Evolutionary conservation across 1,284 basidiomycete species (phyloP), one percentile per base, ranked within the genome.

Genomic region (Leccinum glutinopallens): DNA sequence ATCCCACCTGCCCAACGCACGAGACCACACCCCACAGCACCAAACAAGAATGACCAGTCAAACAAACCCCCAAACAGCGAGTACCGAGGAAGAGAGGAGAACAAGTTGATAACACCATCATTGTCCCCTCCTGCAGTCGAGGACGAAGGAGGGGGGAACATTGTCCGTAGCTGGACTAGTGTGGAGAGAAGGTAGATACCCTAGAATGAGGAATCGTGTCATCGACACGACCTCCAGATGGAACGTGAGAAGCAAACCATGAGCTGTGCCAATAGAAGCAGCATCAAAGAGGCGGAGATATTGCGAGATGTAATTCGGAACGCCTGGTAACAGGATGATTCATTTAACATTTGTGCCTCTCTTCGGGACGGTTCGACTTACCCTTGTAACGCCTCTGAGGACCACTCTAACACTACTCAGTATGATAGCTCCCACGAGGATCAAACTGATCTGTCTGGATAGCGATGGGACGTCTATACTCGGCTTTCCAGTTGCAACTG

Each of bases 151-250:
- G 79, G 87, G 4, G 90, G 91, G 73, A 92, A 92, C 6, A 88
- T 87, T 19, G 87, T 87, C 54, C 91, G 88, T 51, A 93, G 79
- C 74, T 93, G 91, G 17, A 92, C 86, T 58, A 92, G 79, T 0
- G 90, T 93, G 2, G 90, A 87, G 29, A 93, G 83, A 46, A 92
- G 83, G 71, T 92, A 93, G 62, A 90, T 90, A 15, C 88, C 89
- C 91, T 92, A 60, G 58, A 70, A 64, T 4, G 32, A 56, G 61
- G 59, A 49, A 39, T 41, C 13, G 56, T 60, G 22, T 29, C 46
- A 61, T 57, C 32, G 33, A 62, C 41, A 43, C 13, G 6, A 59
- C 63, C 60, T 63, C 62, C 39, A 15, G 56, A 63, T 33, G 51
- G 49, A 59, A 69, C 56, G 57, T 61, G 53, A 60, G 60, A 74